A percentile compares a stretch with the other conserved stretches of the same genome.
phyloP scores from a whole-genome alignment of 495 filamentous ascomycete genomes.

The Neurospora sp. region DNA sequence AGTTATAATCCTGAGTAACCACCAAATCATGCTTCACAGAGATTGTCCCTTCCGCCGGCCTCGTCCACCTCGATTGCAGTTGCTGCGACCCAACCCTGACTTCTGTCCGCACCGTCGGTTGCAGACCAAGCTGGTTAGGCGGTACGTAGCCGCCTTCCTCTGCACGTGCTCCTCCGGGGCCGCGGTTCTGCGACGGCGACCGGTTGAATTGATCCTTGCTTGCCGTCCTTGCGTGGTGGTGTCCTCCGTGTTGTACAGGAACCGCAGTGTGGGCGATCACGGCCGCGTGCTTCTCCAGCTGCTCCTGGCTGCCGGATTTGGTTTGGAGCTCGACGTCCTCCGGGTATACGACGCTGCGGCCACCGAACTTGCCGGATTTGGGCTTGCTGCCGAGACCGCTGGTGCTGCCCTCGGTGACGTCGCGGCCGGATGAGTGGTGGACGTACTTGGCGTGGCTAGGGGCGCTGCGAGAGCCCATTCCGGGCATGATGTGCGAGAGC shows the following conservation, averaged over 20 bases:
- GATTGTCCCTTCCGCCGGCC: not conserved
- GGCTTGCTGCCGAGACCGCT: constrained; percentile 2
- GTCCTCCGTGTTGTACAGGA: not conserved
- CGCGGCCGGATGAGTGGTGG: constrained; percentile 10
- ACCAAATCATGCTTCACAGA: not conserved
- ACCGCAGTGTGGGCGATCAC: not conserved
- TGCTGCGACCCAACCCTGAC: constrained; percentile 6
- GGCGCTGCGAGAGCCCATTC: constrained; percentile 13
- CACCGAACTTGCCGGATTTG: constrained; percentile 5
- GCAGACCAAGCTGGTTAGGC: constrained; percentile 5
- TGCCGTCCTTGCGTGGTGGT: not conserved
- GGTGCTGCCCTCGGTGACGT: not conserved
- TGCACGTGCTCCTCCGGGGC: not conserved
- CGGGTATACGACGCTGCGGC: constrained; percentile 15
- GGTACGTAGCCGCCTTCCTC: not conserved
- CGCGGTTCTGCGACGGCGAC: not conserved
- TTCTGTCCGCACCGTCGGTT: constrained; percentile 15
- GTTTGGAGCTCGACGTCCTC: constrained; percentile 20
- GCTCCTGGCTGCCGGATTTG: constrained; percentile 12
- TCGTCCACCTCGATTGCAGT: not conserved
- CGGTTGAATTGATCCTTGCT: not conserved
- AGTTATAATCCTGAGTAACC: not conserved
- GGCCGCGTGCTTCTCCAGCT: not conserved
- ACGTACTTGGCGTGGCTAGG: constrained; percentile 11
- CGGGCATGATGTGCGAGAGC: constrained; percentile 28